Evolutionary conservation across 805 yeast genomes (phyloP).

Genomic region (Cyberlindnera maclurae): DNA sequence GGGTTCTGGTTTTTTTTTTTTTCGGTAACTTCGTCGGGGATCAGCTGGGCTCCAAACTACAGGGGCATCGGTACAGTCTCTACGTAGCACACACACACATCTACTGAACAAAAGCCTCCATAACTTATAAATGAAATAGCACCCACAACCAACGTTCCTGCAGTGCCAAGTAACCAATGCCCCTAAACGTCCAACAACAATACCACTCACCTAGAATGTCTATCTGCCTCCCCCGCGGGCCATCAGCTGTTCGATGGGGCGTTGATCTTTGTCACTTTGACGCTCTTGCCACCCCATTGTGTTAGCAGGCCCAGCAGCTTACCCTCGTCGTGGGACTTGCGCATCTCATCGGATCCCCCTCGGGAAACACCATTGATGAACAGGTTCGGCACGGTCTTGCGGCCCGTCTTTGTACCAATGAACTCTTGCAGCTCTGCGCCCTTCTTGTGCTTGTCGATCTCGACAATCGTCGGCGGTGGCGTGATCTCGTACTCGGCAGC

Average conservation of each 20-base stretch:
- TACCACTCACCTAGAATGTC: too few species aligned
- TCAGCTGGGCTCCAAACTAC: too few species aligned
- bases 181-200: too few species aligned
- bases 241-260: conserved; percentile 44
- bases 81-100: too few species aligned
- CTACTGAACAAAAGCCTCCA: too few species aligned
- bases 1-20: too few species aligned
- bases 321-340: conserved; percentile 49
- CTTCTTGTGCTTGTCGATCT: conserved; percentile 71
- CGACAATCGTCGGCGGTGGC: conserved; percentile 71
- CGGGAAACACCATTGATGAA: conserved; percentile 65
- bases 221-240: too few species aligned
- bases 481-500: conserved; percentile 55
- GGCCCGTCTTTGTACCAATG: conserved; percentile 61
- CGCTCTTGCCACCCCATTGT: conserved; percentile 55
- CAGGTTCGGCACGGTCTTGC: conserved; percentile 87
- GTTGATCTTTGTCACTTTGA: conserved; percentile 42
- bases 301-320: conserved; percentile 43
- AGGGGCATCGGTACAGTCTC: too few species aligned
- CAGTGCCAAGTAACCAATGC: too few species aligned
- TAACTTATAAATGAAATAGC: too few species aligned
- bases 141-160: too few species aligned
- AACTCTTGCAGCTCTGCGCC: conserved; percentile 72
- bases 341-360: conserved; percentile 88
- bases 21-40: too few species aligned